These are phyloP conservation scores for Mortierella sp. DNA, from an alignment of 371 early-diverging fungal genomes.

Conservation along the genomic window DNA sequence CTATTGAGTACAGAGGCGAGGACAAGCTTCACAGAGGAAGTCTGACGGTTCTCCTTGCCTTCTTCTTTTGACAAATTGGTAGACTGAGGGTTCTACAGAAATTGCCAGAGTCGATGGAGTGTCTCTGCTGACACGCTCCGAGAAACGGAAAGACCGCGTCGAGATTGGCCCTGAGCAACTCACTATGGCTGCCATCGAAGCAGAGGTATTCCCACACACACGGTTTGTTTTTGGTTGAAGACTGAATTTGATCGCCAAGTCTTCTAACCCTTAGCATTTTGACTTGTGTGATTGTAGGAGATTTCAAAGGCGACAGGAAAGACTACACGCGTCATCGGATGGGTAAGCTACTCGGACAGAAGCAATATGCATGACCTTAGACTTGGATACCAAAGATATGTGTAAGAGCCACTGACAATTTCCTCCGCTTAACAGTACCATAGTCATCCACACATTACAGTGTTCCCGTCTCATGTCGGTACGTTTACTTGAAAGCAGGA, in stretches of 20 bases:
- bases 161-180: constrained; percentile 77
- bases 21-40: background rate
- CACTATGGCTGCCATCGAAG: constrained; percentile 76
- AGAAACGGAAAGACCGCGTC: constrained; percentile 83
- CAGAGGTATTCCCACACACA: constrained; percentile 61
- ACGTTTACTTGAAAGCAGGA: constrained; percentile 14
- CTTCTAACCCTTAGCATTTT: background rate
- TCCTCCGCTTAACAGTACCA: constrained; percentile 61
- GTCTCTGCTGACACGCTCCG: constrained; percentile 75
- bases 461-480: constrained; percentile 82
- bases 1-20: background rate
- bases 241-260: background rate
- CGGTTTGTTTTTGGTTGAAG: background rate
- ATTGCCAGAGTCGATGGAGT: constrained; percentile 69
- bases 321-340: constrained; percentile 74
- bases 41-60: background rate
- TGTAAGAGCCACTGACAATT: background rate
- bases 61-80: constrained; percentile 11
- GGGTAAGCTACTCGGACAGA: constrained; percentile 62
- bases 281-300: constrained; percentile 49
- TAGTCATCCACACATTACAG: constrained; percentile 84
- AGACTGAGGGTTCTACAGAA: constrained; percentile 38
- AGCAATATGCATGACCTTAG: background rate
- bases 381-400: background rate
- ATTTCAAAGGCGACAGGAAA: constrained; percentile 61